Conservation (phyloP, 345 rosid species). For the Eutrema japonicum region DNA sequence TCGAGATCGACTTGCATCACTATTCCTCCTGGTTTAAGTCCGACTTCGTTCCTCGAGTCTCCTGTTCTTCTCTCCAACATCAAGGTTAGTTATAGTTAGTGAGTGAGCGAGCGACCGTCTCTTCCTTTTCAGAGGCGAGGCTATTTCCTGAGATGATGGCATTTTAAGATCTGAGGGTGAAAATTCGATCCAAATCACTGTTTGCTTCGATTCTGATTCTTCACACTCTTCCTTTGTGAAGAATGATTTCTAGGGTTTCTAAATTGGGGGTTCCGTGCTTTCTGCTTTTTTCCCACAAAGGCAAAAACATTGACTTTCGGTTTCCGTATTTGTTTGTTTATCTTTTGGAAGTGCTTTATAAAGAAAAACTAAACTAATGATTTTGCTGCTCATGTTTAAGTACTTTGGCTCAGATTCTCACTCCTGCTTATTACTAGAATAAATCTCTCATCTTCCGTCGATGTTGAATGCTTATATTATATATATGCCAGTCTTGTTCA, state of each 20-base stretch:
- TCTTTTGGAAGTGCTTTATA: not conserved
- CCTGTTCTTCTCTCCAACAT: conserved; percentile 89
- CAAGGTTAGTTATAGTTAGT: conserved; percentile 55
- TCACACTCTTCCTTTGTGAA: not conserved
- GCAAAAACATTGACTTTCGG: not conserved
- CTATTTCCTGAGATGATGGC: not conserved
- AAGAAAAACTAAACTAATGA: not conserved
- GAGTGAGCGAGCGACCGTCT: not conserved
- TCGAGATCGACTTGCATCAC: conserved; percentile 73
- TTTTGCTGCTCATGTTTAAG: not conserved
- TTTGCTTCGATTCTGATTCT: conserved; percentile 2
- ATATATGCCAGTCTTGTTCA: too few species aligned
- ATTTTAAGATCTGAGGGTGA: conserved; percentile 29
- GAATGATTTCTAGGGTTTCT: conserved; percentile 25
- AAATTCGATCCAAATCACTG: not conserved
- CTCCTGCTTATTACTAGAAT: not conserved
- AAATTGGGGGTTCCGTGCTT: conserved; percentile 14
- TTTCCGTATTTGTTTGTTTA: conserved; percentile 24
- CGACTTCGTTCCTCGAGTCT: conserved; percentile 89
- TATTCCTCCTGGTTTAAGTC: conserved; percentile 87
- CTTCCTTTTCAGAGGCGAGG: not conserved
- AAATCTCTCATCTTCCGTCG: not conserved
- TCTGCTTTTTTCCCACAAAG: conserved; percentile 10
- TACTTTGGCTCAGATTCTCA: not conserved
- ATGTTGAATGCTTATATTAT: too few species aligned